Evolutionary conservation across 1,284 basidiomycete species (phyloP), one percentile per base, ranked within the genome.

Genomic region (Gymnopus androsaceus): DNA sequence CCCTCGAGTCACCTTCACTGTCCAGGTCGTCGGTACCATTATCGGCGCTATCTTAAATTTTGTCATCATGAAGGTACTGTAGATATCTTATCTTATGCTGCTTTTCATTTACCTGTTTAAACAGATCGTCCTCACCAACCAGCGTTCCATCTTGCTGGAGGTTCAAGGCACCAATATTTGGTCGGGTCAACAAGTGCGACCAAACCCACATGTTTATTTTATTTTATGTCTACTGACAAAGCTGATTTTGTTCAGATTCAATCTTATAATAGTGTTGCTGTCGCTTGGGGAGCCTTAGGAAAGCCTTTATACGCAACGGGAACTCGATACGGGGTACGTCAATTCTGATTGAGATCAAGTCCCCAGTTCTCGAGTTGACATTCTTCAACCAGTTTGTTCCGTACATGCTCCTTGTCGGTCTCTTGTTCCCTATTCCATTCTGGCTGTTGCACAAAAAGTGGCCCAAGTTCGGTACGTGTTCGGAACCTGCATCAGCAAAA

Each of bases 271-370:
- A 69, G 66, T 44, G 70, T 65, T 33, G 76, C 78, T 7, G 71
- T 81, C 41, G 65, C 76, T 0, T 81, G 78, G 78, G 78, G 78
- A 48, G 78, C 76, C 1, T 70, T 79, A 19, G 75, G 71, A 34
- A 73, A 74, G 47, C 68, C 71, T 23, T 69, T 79, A 42, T 80
- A 76, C 61, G 68, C 68, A 0, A 69, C 72, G 0, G 68, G 69
- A 5, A 69, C 67, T 2, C 69, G 67, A 12, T 77, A 76, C 62
- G 67, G 63, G 19, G 60, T 70, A 50, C 37, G 63, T 56, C 4
- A 44, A 28, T 51, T 75, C 12, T 72, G 72, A 0, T 64, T 75
- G 14, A 25, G 34, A 12, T n/a, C 14, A n/a, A 15, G n/a, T n/a
- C n/a, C n/a, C n/a, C n/a, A 44, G 55, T 64, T 61, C 9, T 54